Percentiles rank a stretch among this genome's conserved stretches.
phyloP scores from a whole-genome alignment of 73 alveolate species.

The Paramecium octaurelia region DNA sequence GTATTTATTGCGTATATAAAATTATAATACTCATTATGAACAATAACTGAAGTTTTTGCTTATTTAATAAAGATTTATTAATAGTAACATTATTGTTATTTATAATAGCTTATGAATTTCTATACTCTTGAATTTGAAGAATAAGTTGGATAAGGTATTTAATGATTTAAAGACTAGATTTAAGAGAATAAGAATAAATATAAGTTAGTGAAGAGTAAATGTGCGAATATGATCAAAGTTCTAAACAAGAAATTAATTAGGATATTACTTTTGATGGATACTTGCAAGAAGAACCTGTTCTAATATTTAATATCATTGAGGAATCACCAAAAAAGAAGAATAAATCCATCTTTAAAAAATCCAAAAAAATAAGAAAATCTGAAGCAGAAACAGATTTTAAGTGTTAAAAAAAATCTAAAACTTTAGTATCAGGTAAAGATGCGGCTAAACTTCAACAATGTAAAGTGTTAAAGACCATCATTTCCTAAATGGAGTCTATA shows the following conservation, averaged over 20 bases:
- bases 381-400: constrained; percentile 14
- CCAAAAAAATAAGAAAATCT: constrained; percentile 16
- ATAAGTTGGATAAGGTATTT: not conserved
- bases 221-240: not conserved
- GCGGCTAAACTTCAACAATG: not conserved
- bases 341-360: not conserved
- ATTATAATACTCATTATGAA: not conserved
- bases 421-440: not conserved
- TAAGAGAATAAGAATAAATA: not conserved
- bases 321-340: not conserved
- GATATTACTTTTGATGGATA: constrained; percentile 3
- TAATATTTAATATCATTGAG: not conserved
- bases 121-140: not conserved
- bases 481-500: not conserved
- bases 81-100: not conserved
- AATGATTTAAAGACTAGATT: not conserved
- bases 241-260: not conserved
- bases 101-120: not conserved
- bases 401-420: not conserved
- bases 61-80: not conserved
- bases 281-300: constrained; percentile 13
- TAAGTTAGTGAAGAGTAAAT: not conserved
- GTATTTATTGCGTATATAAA: not conserved
- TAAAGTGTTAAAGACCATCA: not conserved
- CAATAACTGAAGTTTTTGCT: not conserved